Base-by-base conservation (phyloP, 345 rosid species). In the Salix caprea region DNA sequence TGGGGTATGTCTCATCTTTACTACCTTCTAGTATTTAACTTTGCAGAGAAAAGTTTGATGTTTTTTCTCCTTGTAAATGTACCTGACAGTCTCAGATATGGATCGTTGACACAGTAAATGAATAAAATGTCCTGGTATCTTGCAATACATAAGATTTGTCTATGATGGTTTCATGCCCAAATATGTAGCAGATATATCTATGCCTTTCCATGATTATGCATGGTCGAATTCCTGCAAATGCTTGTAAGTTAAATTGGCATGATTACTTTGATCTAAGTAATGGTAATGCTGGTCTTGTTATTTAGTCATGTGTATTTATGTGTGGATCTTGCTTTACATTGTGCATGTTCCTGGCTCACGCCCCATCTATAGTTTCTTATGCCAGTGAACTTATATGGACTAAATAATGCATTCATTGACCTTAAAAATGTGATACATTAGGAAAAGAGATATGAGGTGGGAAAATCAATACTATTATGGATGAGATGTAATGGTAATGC, bases 1-100 rank as follows among this genome's bases (percentile, higher is more conserved):
- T 91, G 40, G 97, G 97, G 97, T 90, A 91, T 24, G 56, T 79
- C 88, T 77, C 74, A n/a, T 68, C 67, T 69, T 46, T 69, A 44
- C 64, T 46, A 9, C 46, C 23, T 34, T 28, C 23, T 28, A 52
- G 28, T 40, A 19, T 54, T 69, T n/a, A 52, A 19, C 42, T 12
- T 65, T 7, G 26, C 34, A 10, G 32, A 21, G 5, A 24, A 56
- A 75, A n/a, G 18, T 24, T 34, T 65, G 19, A 2, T 42, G 28
- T 46, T 13, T 32, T 74, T 42, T 24, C 12, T 24, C 15, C 61
- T 52, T 67, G 30, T 62, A 36, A 34, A 46, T 54, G 11, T 66
- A 14, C 60, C 18, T 30, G 10, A 40, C 67, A n/a, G 12, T 60
- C 23, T 19, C 39, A 56, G 14, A n/a, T 21, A 28, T 34, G 67